phyloP scores from a whole-genome alignment of 768 basidiomycete species.

The Cystofilobasidium ferigula region DNA sequence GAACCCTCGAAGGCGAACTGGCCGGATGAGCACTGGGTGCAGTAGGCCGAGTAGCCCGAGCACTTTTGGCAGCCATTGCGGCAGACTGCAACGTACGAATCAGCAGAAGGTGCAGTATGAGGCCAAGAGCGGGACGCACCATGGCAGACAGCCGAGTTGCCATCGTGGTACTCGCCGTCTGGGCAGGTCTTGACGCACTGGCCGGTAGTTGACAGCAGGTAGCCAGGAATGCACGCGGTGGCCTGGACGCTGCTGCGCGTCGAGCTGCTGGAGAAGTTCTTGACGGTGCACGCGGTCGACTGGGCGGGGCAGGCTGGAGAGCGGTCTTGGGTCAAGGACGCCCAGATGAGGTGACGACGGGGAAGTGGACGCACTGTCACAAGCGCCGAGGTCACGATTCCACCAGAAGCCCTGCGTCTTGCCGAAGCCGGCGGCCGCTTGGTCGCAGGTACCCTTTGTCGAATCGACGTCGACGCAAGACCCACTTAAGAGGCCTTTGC shows the following conservation, averaged over 20 bases:
- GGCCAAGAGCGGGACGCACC: slow-evolving; percentile 43
- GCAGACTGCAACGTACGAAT: slow-evolving; percentile 44
- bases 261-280: slow-evolving; percentile 52
- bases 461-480: slow-evolving; percentile 56
- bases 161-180: slow-evolving; percentile 57
- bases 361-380: slow-evolving; percentile 60
- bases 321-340: neutral
- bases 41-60: slow-evolving; percentile 54
- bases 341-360: neutral
- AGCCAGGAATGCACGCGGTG: slow-evolving; percentile 67
- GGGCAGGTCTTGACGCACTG: slow-evolving; percentile 63
- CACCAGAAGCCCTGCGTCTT: neutral
- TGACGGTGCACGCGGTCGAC: slow-evolving; percentile 65
- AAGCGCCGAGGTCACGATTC: slow-evolving; percentile 33
- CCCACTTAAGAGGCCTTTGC: slow-evolving; percentile 55
- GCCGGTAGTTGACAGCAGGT: slow-evolving; percentile 53
- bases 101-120: slow-evolving; percentile 9
- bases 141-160: slow-evolving; percentile 60
- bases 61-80: slow-evolving; percentile 65
- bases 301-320: slow-evolving; percentile 63
- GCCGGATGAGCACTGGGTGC: slow-evolving; percentile 57
- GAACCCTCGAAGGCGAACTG: slow-evolving; percentile 60
- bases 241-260: slow-evolving; percentile 58
- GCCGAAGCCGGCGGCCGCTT: slow-evolving; percentile 3
- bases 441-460: slow-evolving; percentile 55